phyloP scores from a whole-genome alignment of 352 stramenopile species.

The Globisporangium barbulae region DNA sequence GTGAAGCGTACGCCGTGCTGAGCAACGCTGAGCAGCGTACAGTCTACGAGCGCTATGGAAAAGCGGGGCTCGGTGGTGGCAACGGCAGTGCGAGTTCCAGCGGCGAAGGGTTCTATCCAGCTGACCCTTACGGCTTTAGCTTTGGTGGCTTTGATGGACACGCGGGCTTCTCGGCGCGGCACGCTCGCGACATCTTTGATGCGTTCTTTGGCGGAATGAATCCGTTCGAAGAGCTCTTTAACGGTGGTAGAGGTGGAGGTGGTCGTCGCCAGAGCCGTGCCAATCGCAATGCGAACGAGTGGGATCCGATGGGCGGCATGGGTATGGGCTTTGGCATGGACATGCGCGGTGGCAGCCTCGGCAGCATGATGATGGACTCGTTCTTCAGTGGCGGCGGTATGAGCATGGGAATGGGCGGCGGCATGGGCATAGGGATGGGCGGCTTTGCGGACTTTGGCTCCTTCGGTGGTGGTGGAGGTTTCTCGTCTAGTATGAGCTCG shows the following conservation, averaged over 20 bases:
- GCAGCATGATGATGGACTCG: constrained; percentile 40
- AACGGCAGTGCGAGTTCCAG: not conserved
- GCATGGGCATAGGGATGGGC: not conserved
- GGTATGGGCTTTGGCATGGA: constrained; percentile 34
- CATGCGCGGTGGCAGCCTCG: constrained; percentile 23
- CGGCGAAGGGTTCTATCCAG: not conserved
- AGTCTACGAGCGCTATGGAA: constrained; percentile 52
- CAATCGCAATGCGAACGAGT: constrained; percentile 4
- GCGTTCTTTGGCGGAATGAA: constrained; percentile 59
- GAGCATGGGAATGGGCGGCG: constrained; percentile 1
- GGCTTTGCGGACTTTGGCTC: constrained; percentile 15
- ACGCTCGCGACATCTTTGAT: constrained; percentile 70
- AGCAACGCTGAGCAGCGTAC: constrained; percentile 63
- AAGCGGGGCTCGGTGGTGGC: constrained; percentile 21
- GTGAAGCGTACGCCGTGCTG: constrained; percentile 88
- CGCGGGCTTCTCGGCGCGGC: constrained; percentile 41
- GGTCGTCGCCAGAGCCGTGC: not conserved
- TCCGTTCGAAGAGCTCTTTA: constrained; percentile 59
- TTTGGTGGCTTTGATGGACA: constrained; percentile 14
- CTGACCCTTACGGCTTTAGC: constrained; percentile 22
- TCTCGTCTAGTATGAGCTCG: constrained; percentile 54
- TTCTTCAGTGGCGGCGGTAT: constrained; percentile 36
- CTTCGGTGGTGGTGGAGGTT: constrained; percentile 14
- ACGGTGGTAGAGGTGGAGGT: constrained; percentile 19
- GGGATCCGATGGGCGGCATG: constrained; percentile 14